A percentile compares a stretch with the other conserved stretches of the same genome.
phyloP scores from a whole-genome alignment of 306 rosid species.

The Lathyrus aphaca region DNA sequence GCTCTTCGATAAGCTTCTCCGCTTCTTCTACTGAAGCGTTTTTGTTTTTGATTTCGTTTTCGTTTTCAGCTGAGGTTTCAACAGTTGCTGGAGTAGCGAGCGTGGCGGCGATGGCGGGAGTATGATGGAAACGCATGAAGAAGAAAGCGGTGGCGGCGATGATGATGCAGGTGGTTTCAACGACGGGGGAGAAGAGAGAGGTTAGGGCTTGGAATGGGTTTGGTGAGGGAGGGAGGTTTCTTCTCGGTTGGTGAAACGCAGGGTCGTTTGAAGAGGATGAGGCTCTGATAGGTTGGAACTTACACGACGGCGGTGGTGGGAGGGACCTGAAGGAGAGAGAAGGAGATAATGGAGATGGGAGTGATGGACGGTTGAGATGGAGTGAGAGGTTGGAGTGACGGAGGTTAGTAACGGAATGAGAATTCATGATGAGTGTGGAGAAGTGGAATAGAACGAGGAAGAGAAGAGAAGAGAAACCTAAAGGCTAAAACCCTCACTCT shows the following conservation, averaged over 20 bases:
- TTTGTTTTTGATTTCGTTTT: constrained; percentile 10
- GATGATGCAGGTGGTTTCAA: constrained; percentile 62
- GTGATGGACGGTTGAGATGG: constrained; percentile 51
- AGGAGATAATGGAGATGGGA: constrained; percentile 47
- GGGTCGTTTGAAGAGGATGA: constrained; percentile 38
- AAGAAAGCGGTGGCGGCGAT: constrained; percentile 74
- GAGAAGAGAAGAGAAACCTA: neutral
- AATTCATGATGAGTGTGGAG: constrained; percentile 51
- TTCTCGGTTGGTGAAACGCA: constrained; percentile 29
- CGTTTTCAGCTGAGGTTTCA: constrained; percentile 38
- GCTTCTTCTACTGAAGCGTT: constrained; percentile 36
- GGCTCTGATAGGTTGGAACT: constrained; percentile 42
- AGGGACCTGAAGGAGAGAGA: constrained; percentile 47
- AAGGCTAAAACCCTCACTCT: constrained; percentile 41
- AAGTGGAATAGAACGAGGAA: neutral
- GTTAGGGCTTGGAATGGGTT: constrained; percentile 51
- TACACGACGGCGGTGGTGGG: constrained; percentile 41
- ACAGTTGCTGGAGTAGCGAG: constrained; percentile 43
- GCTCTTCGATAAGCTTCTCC: constrained; percentile 54
- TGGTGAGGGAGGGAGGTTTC: neutral
- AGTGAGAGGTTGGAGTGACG: constrained; percentile 49
- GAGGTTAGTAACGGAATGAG: constrained; percentile 49
- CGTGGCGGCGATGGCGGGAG: constrained; percentile 64
- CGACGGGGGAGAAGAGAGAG: constrained; percentile 47
- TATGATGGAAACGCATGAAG: constrained; percentile 61